Evolutionary conservation across 495 filamentous ascomycete species (phyloP), one percentile per base, ranked within the genome.

Genomic region (Daldinia decipiens): DNA sequence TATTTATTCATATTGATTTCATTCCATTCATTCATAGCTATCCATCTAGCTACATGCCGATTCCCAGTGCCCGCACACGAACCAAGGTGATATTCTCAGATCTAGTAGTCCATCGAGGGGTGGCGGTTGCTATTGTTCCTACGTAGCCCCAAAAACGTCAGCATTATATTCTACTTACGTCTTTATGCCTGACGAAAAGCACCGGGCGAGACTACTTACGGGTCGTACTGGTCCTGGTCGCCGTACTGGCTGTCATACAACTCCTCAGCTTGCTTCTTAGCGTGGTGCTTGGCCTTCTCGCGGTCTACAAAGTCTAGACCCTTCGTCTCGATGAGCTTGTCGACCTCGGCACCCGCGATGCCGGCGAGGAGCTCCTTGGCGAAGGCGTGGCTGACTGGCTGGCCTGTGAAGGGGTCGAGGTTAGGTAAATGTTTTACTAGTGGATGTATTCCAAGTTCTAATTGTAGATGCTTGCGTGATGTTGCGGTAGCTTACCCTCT

Each of bases 321-420:
- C 86, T 92, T 93, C 75, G 87, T 92, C 86, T 94, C 91, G 75
- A 86, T 83, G 34, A 94, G 83, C 81, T 89, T 92, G 83, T 96
- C 92, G 64, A 93, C 84, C 79, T 94, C 90, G 62, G 86, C 88
- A 43, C 87, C 91, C 53, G 88, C 91, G 53, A 93, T 75, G 68
- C 88, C 92, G 50, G 85, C 89, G 19, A 94, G 82, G 38, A 89
- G 74, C 79, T 93, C 92, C 83, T 94, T 94, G 78, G 92, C 92
- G 74, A 92, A 88, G 39, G 80, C 82, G 82, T 94, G 92, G 71
- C 82, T 84, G 68, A 92, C 88, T 1, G 82, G 66, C 81, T 92
- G 89, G 82, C 92, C 90, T 92, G 62, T 0, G 13, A 59, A 27
- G 2, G 53, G 9, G 17, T 6, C 38, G 7, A 63, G 40, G 34